Percentiles rank a stretch among this genome's conserved stretches.
Evolutionary conservation across 148 eudicot species (phyloP).

Genomic region (Pouteria glomerata): DNA sequence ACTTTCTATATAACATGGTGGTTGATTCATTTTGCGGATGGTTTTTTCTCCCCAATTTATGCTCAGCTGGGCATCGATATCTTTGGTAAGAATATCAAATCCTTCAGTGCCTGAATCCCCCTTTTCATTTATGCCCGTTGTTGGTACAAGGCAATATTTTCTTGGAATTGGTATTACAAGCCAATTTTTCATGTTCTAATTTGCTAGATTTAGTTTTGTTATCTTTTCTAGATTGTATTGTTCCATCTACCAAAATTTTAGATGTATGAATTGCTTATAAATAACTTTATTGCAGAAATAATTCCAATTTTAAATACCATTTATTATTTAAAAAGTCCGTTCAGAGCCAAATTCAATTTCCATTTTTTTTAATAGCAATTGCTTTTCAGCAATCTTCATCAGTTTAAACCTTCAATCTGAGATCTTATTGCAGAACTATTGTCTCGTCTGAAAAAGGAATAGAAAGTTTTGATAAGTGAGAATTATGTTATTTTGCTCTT

Average conservation of each 20-base stretch:
- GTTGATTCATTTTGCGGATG: slow-evolving; percentile 88
- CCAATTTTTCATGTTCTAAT: neutral
- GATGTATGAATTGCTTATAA: neutral
- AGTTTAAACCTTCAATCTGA: neutral
- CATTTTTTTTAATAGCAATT: neutral
- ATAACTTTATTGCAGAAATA: neutral
- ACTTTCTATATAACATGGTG: slow-evolving; percentile 89
- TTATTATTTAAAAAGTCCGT: neutral
- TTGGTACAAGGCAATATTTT: neutral
- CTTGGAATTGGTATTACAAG: neutral
- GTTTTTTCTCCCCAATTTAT: slow-evolving; percentile 83
- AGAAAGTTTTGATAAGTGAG: neutral
- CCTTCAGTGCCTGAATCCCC: neutral
- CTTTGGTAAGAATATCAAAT: slow-evolving; percentile 48
- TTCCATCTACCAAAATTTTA: neutral
- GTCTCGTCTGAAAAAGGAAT: neutral
- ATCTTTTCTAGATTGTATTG: neutral
- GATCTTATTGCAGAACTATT: neutral
- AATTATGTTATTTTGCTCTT: neutral
- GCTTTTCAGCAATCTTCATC: neutral
- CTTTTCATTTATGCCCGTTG: neutral
- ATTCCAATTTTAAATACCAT: neutral
- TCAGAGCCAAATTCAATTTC: neutral
- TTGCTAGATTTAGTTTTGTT: neutral
- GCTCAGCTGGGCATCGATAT: slow-evolving; percentile 81